Percentiles rank a stretch among this genome's conserved stretches.
These are phyloP conservation scores for Dioszegia crocea DNA, from an alignment of 768 basidiomycete species.

Conservation along the genomic window DNA sequence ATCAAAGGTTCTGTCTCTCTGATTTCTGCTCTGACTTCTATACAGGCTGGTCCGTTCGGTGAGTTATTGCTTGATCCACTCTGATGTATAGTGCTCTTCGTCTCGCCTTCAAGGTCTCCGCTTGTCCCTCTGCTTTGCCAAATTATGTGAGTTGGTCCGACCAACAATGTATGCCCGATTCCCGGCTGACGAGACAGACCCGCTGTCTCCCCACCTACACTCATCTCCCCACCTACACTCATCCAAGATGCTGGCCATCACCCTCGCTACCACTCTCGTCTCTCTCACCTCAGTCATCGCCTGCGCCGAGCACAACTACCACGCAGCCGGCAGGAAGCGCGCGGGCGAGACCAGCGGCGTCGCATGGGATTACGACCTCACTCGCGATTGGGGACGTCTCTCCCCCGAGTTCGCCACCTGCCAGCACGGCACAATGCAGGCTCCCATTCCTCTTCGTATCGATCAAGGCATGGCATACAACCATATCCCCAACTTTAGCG, in stretches of 20 bases:
- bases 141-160: too few species aligned
- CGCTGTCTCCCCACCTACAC: too few species aligned
- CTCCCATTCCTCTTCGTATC: conserved; percentile 23
- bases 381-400: conserved; percentile 23
- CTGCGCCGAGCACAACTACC: conserved; percentile 23
- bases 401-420: conserved; percentile 16
- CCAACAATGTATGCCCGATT: too few species aligned
- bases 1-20: too few species aligned
- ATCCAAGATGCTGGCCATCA: not conserved
- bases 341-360: conserved; percentile 2
- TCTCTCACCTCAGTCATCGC: conserved; percentile 2
- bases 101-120: too few species aligned
- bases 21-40: too few species aligned
- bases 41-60: too few species aligned
- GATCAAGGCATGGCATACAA: conserved; percentile 16
- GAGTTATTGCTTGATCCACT: too few species aligned
- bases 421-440: conserved; percentile 19
- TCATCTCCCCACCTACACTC: too few species aligned
- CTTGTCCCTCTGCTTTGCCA: too few species aligned
- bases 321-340: conserved; percentile 1
- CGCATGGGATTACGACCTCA: conserved; percentile 19
- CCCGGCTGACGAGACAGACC: too few species aligned
- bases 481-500: conserved; percentile 12
- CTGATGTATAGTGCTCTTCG: too few species aligned
- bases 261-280: not conserved